Evolutionary conservation across 306 rosid species (phyloP).

Genomic region (Quercus berberidifolia): DNA sequence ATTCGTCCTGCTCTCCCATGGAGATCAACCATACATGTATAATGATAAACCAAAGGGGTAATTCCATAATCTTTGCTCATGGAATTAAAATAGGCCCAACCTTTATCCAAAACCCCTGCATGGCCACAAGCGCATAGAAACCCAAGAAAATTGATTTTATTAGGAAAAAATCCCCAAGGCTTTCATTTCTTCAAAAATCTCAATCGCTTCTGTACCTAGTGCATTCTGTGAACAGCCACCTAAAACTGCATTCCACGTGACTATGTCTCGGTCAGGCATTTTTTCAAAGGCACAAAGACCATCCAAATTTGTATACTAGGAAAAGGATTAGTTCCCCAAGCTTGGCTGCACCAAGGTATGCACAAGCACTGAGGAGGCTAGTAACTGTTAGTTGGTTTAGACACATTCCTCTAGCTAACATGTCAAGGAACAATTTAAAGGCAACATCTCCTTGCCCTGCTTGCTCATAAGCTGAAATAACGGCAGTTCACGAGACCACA

Average conservation of each 20-base stretch:
- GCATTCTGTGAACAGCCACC: constrained; percentile 33
- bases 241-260: constrained; percentile 38
- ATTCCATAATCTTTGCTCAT: constrained; percentile 27
- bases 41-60: constrained; percentile 27
- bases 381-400: constrained; percentile 18
- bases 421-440: constrained; percentile 26
- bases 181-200: constrained; percentile 30
- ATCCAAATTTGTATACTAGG: constrained; percentile 24
- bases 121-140: constrained; percentile 33
- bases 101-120: constrained; percentile 25
- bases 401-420: constrained; percentile 19
- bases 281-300: constrained; percentile 22
- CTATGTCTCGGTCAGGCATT: constrained; percentile 24
- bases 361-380: constrained; percentile 32
- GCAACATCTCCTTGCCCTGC: constrained; percentile 19
- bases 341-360: constrained; percentile 12
- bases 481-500: constrained; percentile 35
- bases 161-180: constrained; percentile 7
- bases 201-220: constrained; percentile 18
- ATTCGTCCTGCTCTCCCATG: constrained; percentile 27
- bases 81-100: constrained; percentile 27
- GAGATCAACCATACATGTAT: constrained; percentile 38
- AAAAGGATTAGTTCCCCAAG: constrained; percentile 34
- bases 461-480: constrained; percentile 35
- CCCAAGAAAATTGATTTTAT: constrained; percentile 29